Conservation (phyloP, 106 monocot species). For the Dioscorea alata region DNA sequence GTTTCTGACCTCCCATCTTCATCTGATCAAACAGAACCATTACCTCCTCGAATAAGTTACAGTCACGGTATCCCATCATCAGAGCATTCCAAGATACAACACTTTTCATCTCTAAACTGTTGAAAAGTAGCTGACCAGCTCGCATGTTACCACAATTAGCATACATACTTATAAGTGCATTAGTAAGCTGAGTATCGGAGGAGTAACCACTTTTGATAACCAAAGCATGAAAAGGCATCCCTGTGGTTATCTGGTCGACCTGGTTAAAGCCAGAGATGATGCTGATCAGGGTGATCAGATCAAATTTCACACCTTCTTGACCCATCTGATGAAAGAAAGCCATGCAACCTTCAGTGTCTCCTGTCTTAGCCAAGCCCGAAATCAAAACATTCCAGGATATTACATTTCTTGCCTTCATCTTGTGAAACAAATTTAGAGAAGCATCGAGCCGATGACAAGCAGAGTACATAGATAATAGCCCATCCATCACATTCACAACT, state of each 20-base stretch:
- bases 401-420: conserved; percentile 27
- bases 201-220: conserved; percentile 38
- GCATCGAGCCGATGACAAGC: conserved; percentile 24
- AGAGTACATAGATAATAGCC: conserved; percentile 44
- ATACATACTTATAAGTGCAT: conserved; percentile 75
- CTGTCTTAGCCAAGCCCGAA: conserved; percentile 30
- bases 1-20: conserved; percentile 26
- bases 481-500: conserved; percentile 38
- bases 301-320: conserved; percentile 29
- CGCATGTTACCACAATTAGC: conserved; percentile 28
- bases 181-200: conserved; percentile 40
- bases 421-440: conserved; percentile 31
- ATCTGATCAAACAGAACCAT: conserved; percentile 34
- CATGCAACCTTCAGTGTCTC: conserved; percentile 17
- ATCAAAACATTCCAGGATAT: conserved; percentile 70
- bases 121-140: conserved; percentile 25
- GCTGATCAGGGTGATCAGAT: conserved; percentile 54
- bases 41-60: conserved; percentile 19
- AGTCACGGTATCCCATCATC: conserved; percentile 56
- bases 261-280: conserved; percentile 29
- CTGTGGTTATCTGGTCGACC: conserved; percentile 19
- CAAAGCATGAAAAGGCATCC: conserved; percentile 43
- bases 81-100: conserved; percentile 58
- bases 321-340: conserved; percentile 26
- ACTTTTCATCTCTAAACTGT: conserved; percentile 20